Base-by-base conservation (phyloP, 768 basidiomycete genomes). In the Hygrocybe punicea region DNA sequence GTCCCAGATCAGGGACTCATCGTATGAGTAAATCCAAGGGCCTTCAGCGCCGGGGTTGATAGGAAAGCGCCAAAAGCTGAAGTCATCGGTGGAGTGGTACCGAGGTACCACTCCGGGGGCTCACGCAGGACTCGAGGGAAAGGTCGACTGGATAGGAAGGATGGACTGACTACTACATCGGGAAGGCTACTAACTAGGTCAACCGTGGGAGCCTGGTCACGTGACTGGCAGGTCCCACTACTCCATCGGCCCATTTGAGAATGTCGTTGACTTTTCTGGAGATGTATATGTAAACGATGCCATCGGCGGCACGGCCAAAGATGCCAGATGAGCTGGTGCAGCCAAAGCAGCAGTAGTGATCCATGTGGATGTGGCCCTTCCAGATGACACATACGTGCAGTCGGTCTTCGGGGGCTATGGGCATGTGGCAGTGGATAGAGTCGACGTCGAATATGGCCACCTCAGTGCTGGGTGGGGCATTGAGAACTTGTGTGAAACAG, bases 161-260 rank as follows among this genome's bases (percentile, higher is more conserved):
- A n/a, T n/a, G n/a, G n/a, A n/a, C n/a, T n/a, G n/a, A n/a, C n/a
- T n/a, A n/a, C n/a, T n/a, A n/a, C n/a, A n/a, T n/a, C n/a, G n/a
- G n/a, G n/a, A n/a, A n/a, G n/a, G n/a, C n/a, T n/a, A n/a, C n/a
- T n/a, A n/a, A n/a, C n/a, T n/a, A n/a, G n/a, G n/a, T n/a, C n/a
- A n/a, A n/a, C n/a, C n/a, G n/a, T n/a, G n/a, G n/a, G n/a, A n/a
- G n/a, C n/a, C n/a, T n/a, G n/a, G n/a, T n/a, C n/a, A n/a, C n/a
- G n/a, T n/a, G n/a, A n/a, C n/a, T n/a, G n/a, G n/a, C n/a, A n/a
- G n/a, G n/a, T n/a, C n/a, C n/a, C n/a, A n/a, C n/a, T n/a, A n/a
- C n/a, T n/a, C n/a, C n/a, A n/a, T n/a, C 67, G n/a, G 55, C 58
- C 67, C 67, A 68, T 37, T 68, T 67, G 45, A 51, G 34, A 19